These are phyloP conservation scores for Phytophthora hybrid DNA, from an alignment of 352 stramenopile genomes.

Conservation along the genomic window DNA sequence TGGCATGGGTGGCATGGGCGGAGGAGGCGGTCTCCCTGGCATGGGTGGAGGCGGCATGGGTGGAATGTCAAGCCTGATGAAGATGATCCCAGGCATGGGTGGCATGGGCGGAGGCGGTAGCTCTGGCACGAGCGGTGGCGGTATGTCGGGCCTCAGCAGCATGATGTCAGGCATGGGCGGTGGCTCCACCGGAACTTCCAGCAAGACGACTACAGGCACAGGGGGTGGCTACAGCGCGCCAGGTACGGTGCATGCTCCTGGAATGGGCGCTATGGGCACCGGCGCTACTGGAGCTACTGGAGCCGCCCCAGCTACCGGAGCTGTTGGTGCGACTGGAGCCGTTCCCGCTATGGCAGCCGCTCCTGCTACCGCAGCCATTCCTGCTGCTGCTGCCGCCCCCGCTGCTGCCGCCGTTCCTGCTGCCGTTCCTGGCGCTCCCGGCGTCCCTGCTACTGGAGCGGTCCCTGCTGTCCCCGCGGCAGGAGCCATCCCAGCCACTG, in stretches of 20 bases:
- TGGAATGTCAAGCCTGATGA: neutral
- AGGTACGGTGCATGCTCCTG: slow-evolving; percentile 4
- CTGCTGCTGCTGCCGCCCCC: too few species aligned
- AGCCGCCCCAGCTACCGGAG: too few species aligned
- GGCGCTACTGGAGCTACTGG: neutral
- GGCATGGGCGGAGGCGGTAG: neutral
- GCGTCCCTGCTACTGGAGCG: neutral
- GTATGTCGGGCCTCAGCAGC: neutral
- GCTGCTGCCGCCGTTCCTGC: neutral
- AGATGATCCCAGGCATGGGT: slow-evolving; percentile 8
- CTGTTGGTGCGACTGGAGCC: too few species aligned
- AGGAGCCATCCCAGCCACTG: too few species aligned
- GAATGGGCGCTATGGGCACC: neutral
- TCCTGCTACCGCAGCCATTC: too few species aligned
- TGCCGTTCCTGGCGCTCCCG: neutral
- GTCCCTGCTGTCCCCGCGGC: too few species aligned
- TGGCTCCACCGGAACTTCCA: neutral
- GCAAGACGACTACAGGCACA: neutral
- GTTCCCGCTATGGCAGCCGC: too few species aligned
- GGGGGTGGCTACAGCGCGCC: neutral
- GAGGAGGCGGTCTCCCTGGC: neutral
- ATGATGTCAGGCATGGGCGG: neutral
- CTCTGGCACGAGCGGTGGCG: neutral
- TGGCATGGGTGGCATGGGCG: slow-evolving; percentile 1
- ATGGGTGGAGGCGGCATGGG: neutral